phyloP scores from a whole-genome alignment of 768 basidiomycete species.

The Tricholoma flavovirens region DNA sequence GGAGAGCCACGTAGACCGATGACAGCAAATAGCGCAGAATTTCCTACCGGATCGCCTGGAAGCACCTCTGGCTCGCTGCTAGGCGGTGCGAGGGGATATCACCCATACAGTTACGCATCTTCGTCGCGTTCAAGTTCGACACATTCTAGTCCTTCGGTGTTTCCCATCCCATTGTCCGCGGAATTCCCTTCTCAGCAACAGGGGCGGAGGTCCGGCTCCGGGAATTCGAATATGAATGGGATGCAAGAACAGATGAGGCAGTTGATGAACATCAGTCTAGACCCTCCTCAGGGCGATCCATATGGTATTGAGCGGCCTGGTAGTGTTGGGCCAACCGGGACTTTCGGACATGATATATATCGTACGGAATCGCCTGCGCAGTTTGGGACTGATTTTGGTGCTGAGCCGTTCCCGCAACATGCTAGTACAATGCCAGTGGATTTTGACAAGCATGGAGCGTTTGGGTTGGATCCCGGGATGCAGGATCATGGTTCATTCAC shows the following conservation, averaged over 20 bases:
- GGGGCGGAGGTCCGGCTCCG: constrained; percentile 31
- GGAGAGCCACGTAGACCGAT: constrained; percentile 46
- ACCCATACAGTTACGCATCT: constrained; percentile 44
- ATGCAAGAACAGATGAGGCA: constrained; percentile 41
- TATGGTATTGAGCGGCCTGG: not conserved
- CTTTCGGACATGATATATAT: constrained; percentile 29
- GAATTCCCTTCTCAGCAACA: constrained; percentile 24
- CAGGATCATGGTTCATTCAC: constrained; percentile 14
- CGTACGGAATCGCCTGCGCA: constrained; percentile 38
- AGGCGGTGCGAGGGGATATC: constrained; percentile 43
- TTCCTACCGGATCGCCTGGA: constrained; percentile 30
- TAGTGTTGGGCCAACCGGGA: constrained; percentile 6
- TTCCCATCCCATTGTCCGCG: constrained; percentile 30
- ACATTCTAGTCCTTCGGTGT: constrained; percentile 41
- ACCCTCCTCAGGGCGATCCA: constrained; percentile 15
- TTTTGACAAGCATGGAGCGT: constrained; percentile 5
- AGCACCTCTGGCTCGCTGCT: constrained; percentile 24
- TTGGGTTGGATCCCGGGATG: constrained; percentile 8
- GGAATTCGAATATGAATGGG: constrained; percentile 34
- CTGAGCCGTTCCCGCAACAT: constrained; percentile 14
- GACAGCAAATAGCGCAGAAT: constrained; percentile 35
- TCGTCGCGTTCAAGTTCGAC: constrained; percentile 35
- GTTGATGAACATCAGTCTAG: constrained; percentile 34
- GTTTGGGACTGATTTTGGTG: constrained; percentile 21
- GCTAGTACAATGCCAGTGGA: not conserved